Evolutionary conservation across 2,329 filamentous ascomycete genomes (phyloP).

Genomic region (Davidsoniella virescens): DNA sequence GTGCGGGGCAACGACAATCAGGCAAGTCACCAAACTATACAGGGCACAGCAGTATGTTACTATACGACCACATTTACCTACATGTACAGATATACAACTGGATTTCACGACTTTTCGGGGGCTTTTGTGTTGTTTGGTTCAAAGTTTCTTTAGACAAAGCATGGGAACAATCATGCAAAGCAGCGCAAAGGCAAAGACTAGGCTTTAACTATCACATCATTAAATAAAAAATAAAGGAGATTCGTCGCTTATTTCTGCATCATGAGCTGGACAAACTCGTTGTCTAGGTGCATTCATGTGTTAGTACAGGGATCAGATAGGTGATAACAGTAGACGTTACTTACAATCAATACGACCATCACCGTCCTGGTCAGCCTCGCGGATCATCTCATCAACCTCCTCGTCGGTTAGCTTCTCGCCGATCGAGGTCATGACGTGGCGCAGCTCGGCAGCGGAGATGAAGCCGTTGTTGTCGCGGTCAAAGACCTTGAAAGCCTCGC

Average conservation of each 20-base stretch:
- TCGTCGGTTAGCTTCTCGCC: constrained; percentile 83
- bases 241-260: constrained; percentile 62
- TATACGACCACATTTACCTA: too few species aligned
- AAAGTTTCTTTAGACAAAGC: too few species aligned
- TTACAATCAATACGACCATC: constrained; percentile 79
- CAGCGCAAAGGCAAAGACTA: constrained; percentile 1
- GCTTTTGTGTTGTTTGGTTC: too few species aligned
- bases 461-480: constrained; percentile 86
- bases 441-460: constrained; percentile 75
- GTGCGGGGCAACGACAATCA: too few species aligned
- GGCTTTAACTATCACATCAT: background rate
- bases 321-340: constrained; percentile 18
- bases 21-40: too few species aligned
- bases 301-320: constrained; percentile 9
- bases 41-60: too few species aligned
- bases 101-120: too few species aligned
- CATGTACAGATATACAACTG: too few species aligned
- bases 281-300: constrained; percentile 37
- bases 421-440: constrained; percentile 84
- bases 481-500: constrained; percentile 79
- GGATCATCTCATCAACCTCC: constrained; percentile 87
- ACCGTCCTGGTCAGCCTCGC: constrained; percentile 77
- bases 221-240: background rate
- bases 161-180: background rate
- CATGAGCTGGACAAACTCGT: constrained; percentile 89